phyloP scores from a whole-genome alignment of 2,329 filamentous ascomycete species.

The Falciphora oryzae region DNA sequence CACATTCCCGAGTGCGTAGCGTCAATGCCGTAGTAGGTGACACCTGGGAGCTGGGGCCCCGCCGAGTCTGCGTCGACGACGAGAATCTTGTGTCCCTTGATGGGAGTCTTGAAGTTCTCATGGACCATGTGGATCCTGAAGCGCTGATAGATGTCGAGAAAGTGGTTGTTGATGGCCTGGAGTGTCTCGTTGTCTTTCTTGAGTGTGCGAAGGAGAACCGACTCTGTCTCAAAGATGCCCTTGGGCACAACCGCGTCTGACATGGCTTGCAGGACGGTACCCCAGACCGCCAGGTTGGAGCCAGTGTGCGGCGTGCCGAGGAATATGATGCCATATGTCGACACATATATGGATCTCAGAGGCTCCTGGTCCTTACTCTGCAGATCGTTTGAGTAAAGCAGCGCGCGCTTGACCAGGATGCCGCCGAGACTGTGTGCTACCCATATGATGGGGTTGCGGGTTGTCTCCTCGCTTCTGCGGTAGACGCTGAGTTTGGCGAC shows the following conservation, averaged over 20 bases:
- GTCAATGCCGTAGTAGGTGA: slow-evolving; percentile 69
- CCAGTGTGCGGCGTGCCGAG: slow-evolving; percentile 72
- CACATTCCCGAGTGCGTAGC: slow-evolving; percentile 67
- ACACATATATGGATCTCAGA: slow-evolving; percentile 63
- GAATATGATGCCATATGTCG: slow-evolving; percentile 71
- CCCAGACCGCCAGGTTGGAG: slow-evolving; percentile 64
- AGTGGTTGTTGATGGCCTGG: slow-evolving; percentile 67
- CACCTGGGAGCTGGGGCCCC: slow-evolving; percentile 61
- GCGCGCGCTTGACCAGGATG: slow-evolving; percentile 63
- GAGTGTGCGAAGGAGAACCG: slow-evolving; percentile 63
- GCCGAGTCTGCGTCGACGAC: slow-evolving; percentile 68
- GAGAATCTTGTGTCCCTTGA: slow-evolving; percentile 52
- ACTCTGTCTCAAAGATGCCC: slow-evolving; percentile 61
- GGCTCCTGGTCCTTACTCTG: slow-evolving; percentile 55
- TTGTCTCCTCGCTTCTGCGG: slow-evolving; percentile 50
- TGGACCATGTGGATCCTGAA: slow-evolving; percentile 74
- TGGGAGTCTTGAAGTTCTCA: slow-evolving; percentile 65
- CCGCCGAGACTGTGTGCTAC: slow-evolving; percentile 70
- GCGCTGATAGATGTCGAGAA: slow-evolving; percentile 63
- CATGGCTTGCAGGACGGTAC: slow-evolving; percentile 60
- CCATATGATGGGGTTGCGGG: slow-evolving; percentile 65
- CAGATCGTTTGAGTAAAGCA: slow-evolving; percentile 61
- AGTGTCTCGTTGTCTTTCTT: slow-evolving; percentile 68
- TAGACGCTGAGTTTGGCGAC: slow-evolving; percentile 57
- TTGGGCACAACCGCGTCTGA: slow-evolving; percentile 59